Base-by-base conservation (phyloP, 164 flowering plant genomes). In the Kalanchoe fedtschenkoi region DNA sequence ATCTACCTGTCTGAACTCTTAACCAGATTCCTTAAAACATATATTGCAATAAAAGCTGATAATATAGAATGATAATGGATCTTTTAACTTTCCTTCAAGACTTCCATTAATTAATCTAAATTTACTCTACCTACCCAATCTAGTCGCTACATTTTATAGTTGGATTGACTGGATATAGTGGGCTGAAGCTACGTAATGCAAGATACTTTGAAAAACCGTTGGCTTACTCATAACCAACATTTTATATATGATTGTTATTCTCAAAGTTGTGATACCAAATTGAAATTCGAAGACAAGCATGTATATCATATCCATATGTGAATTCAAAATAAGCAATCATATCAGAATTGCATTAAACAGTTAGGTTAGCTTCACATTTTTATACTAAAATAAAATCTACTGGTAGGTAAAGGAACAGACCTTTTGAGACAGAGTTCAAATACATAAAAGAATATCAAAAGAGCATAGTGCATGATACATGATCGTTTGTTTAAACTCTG, bases 391-490 rank as follows among this genome's bases (percentile, higher is more conserved):
- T 11, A 51, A 28, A 26, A 10, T 1, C 3, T 51, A 13, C 32
- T 51, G 56, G 56, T 51, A 17, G 32, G 16, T 51, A 51, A 26
- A 51, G 56, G 16, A 26, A 30, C 14, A 51, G 13, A 10, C 13
- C 56, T 26, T 51, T 51, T 6, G 32, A 24, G 15, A 24, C 2
- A 3, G 9, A 17, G 2, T 30, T 4, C 14, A 10, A 26, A 51
- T 30, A 26, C 32, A n/a, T 51, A 10, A 17, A 24, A 51, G 24
- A 47, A 47, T 47, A 47, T 26, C 2, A 2, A 21, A 1, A 47
- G 56, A 51, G 7, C 30, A 51, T 32, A 51, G 17, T 24, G 6
- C 56, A 51, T 51, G 56, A 51, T 51, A 51, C 56, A 51, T 51
- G 56, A 24, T 51, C 26, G 32, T 51, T 51, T 51, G 32, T 17